Evolutionary conservation across 768 basidiomycete species (phyloP).

Genomic region (Lepiota venenata): DNA sequence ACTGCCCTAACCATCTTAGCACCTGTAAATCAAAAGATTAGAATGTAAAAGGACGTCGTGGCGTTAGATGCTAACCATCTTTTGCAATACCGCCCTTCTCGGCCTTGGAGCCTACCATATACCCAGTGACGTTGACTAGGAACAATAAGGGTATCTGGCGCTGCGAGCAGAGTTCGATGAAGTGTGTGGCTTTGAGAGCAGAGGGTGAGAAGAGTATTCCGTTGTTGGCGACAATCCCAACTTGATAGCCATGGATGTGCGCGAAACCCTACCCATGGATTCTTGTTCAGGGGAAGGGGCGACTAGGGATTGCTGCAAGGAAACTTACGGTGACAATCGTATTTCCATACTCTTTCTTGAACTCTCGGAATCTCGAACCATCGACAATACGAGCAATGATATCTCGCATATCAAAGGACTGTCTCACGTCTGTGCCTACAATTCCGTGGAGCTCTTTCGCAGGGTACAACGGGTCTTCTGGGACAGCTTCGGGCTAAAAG

Average conservation of each 20-base stretch:
- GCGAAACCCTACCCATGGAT: slow-evolving; percentile 66
- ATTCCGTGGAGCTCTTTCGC: slow-evolving; percentile 85
- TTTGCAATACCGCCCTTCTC: slow-evolving; percentile 94
- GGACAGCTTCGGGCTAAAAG: slow-evolving; percentile 48
- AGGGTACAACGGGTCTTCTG: slow-evolving; percentile 78
- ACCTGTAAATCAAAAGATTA: slow-evolving; percentile 27
- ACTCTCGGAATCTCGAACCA: slow-evolving; percentile 89
- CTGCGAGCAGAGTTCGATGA: slow-evolving; percentile 93
- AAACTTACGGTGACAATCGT: slow-evolving; percentile 80
- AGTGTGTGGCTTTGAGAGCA: slow-evolving; percentile 92
- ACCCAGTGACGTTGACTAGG: slow-evolving; percentile 95
- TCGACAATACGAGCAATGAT: slow-evolving; percentile 91
- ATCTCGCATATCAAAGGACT: slow-evolving; percentile 92
- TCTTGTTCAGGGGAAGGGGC: neutral
- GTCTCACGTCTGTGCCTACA: slow-evolving; percentile 85
- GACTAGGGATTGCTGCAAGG: neutral
- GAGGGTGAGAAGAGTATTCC: slow-evolving; percentile 94
- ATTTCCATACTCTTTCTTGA: slow-evolving; percentile 93
- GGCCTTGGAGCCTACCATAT: slow-evolving; percentile 97
- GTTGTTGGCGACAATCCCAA: slow-evolving; percentile 93
- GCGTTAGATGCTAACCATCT: slow-evolving; percentile 49
- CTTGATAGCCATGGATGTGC: slow-evolving; percentile 82
- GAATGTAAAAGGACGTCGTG: neutral
- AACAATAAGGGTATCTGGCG: slow-evolving; percentile 87
- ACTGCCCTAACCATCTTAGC: slow-evolving; percentile 98